Percentiles rank a stretch among this genome's conserved stretches.
phyloP scores from a whole-genome alignment of 768 basidiomycete species.

The Leccinum broughii region DNA sequence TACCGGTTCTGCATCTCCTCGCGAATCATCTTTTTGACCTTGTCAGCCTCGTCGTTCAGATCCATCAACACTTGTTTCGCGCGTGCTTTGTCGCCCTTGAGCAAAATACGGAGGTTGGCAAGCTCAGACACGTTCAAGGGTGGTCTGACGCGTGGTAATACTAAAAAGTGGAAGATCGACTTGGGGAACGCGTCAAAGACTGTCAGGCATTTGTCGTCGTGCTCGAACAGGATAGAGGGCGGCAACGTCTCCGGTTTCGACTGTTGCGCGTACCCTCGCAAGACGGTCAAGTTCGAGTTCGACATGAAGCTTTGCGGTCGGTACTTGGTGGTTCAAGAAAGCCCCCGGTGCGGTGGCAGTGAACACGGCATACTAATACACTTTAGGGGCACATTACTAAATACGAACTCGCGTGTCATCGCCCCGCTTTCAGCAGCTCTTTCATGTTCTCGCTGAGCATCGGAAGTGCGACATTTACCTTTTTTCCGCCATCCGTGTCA shows the following conservation, averaged over 20 bases:
- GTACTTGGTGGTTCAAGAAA: not conserved
- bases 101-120: slow-evolving; percentile 53
- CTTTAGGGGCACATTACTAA: slow-evolving; percentile 8
- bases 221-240: slow-evolving; percentile 56
- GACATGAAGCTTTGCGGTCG: slow-evolving; percentile 26
- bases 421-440: slow-evolving; percentile 53
- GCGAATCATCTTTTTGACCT: slow-evolving; percentile 60
- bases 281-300: slow-evolving; percentile 49
- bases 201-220: slow-evolving; percentile 55
- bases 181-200: slow-evolving; percentile 80
- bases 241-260: slow-evolving; percentile 55
- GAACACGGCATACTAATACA: slow-evolving; percentile 17
- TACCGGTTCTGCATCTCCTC: slow-evolving; percentile 78
- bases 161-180: slow-evolving; percentile 83
- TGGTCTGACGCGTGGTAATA: slow-evolving; percentile 62
- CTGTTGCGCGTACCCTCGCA: slow-evolving; percentile 59
- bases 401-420: slow-evolving; percentile 22
- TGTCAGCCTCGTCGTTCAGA: slow-evolving; percentile 57
- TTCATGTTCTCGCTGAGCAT: slow-evolving; percentile 63
- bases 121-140: slow-evolving; percentile 42
- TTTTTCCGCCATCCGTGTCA: slow-evolving; percentile 13
- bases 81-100: slow-evolving; percentile 51
- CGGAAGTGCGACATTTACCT: slow-evolving; percentile 42
- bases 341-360: not conserved
- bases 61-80: slow-evolving; percentile 55